Conservation (phyloP, 169 alveolate species). For the Pseudocohnilembus persalinus region DNA sequence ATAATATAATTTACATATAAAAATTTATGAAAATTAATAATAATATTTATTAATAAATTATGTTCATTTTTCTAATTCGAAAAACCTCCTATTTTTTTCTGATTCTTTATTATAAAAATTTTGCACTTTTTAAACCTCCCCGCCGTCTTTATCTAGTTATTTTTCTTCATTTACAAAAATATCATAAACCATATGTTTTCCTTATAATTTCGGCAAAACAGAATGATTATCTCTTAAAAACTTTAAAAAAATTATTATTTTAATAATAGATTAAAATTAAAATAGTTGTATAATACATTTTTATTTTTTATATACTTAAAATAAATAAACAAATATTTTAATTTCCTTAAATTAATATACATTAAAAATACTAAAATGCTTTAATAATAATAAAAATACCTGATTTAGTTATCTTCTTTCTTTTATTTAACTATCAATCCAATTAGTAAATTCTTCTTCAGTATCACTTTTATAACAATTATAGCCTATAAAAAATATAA, state of each 20-base stretch:
- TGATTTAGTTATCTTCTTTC: slow-evolving; percentile 18
- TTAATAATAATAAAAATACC: neutral
- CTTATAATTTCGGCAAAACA: slow-evolving; percentile 20
- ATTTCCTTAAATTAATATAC: neutral
- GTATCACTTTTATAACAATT: slow-evolving; percentile 21
- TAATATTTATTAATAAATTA: too few species aligned
- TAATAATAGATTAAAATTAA: neutral
- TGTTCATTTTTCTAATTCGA: too few species aligned
- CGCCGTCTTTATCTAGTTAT: neutral
- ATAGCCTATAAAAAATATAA: slow-evolving; percentile 4
- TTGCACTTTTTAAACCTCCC: neutral
- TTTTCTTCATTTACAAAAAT: slow-evolving; percentile 1
- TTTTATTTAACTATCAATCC: slow-evolving; percentile 1
- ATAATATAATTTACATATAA: too few species aligned
- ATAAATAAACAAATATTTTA: too few species aligned
- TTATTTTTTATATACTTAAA: too few species aligned
- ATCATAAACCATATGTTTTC: slow-evolving; percentile 29
- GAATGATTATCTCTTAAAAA: slow-evolving; percentile 20
- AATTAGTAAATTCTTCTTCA: slow-evolving; percentile 15
- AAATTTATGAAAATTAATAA: too few species aligned
- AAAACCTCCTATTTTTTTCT: too few species aligned
- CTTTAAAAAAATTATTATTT: neutral
- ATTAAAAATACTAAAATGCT: neutral
- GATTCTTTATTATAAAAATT: neutral
- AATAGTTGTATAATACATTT: too few species aligned